Evolutionary conservation across 768 basidiomycete species (phyloP).

Genomic region (Trichaptum fuscoviolaceum): DNA sequence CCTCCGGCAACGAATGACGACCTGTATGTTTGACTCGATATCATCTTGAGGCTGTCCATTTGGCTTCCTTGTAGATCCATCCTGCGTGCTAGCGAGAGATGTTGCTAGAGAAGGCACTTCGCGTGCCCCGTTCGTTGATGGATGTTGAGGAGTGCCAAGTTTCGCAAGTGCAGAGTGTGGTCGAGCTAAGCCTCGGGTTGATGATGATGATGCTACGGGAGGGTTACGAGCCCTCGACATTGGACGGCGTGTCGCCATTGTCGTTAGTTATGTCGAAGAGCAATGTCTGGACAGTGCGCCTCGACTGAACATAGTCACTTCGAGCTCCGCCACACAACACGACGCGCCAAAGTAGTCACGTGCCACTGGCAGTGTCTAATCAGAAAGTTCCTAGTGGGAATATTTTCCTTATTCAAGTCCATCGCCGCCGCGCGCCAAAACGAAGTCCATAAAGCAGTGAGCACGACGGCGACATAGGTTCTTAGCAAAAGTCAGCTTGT

Average conservation of each 20-base stretch:
- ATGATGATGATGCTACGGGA: slow-evolving; percentile 24
- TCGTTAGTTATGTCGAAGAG: neutral
- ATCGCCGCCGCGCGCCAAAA: too few species aligned
- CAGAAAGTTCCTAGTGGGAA: too few species aligned
- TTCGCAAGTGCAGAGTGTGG: slow-evolving; percentile 47
- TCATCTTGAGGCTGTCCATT: slow-evolving; percentile 28
- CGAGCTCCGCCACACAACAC: slow-evolving; percentile 12
- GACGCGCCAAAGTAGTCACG: slow-evolving; percentile 30
- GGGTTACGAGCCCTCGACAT: slow-evolving; percentile 41
- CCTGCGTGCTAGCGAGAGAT: slow-evolving; percentile 5
- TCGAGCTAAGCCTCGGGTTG: slow-evolving; percentile 34
- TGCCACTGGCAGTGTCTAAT: too few species aligned
- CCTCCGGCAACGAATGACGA: slow-evolving; percentile 84
- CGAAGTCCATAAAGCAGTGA: neutral
- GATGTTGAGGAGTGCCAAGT: slow-evolving; percentile 30
- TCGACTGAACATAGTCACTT: neutral
- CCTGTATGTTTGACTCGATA: slow-evolving; percentile 82
- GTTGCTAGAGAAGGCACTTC: slow-evolving; percentile 5
- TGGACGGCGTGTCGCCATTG: slow-evolving; percentile 64
- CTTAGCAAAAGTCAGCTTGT: neutral
- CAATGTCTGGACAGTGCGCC: neutral
- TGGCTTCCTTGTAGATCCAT: slow-evolving; percentile 17
- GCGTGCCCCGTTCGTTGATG: neutral
- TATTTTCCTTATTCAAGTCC: too few species aligned
- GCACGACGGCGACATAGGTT: slow-evolving; percentile 3